phyloP scores from a whole-genome alignment of 139 green algal species.

The Eudorina sp. region DNA sequence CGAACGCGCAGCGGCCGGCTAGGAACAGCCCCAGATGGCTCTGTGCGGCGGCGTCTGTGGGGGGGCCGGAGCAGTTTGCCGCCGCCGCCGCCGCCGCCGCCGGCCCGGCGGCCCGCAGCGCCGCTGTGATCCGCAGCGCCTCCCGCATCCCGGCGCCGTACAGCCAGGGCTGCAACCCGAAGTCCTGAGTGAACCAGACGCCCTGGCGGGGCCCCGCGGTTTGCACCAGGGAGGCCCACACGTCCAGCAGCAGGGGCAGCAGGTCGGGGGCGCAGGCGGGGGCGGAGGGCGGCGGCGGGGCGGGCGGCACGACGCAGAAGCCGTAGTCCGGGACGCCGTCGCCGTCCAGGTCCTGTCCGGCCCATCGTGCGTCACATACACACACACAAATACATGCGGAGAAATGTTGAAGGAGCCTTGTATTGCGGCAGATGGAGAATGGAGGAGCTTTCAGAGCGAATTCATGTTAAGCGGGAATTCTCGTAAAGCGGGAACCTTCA shows the following conservation, averaged over 20 bases:
- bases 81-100: not conserved
- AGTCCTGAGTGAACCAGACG: slow-evolving; percentile 5
- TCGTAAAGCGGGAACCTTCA: too few species aligned
- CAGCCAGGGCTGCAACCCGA: not conserved
- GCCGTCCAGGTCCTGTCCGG: slow-evolving; percentile 18
- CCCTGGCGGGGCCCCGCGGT: slow-evolving; percentile 1
- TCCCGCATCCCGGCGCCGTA: not conserved
- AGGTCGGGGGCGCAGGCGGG: not conserved
- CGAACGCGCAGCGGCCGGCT: not conserved
- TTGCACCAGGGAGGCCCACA: not conserved
- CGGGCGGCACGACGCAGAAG: not conserved
- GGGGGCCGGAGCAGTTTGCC: not conserved
- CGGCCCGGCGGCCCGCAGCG: not conserved
- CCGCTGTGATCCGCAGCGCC: slow-evolving; percentile 8
- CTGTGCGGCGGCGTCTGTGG: not conserved
- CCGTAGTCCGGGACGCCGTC: not conserved
- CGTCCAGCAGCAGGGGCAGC: slow-evolving; percentile 19
- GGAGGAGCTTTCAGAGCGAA: too few species aligned
- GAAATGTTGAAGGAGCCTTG: too few species aligned
- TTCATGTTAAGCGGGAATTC: too few species aligned
- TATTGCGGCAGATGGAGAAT: too few species aligned
- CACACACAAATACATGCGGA: not conserved
- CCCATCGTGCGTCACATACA: not conserved
- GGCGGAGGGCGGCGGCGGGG: not conserved
- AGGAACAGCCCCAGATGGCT: not conserved